These are phyloP conservation scores for Torulaspora quercuum DNA, from an alignment of 805 yeast species.

Conservation along the genomic window DNA sequence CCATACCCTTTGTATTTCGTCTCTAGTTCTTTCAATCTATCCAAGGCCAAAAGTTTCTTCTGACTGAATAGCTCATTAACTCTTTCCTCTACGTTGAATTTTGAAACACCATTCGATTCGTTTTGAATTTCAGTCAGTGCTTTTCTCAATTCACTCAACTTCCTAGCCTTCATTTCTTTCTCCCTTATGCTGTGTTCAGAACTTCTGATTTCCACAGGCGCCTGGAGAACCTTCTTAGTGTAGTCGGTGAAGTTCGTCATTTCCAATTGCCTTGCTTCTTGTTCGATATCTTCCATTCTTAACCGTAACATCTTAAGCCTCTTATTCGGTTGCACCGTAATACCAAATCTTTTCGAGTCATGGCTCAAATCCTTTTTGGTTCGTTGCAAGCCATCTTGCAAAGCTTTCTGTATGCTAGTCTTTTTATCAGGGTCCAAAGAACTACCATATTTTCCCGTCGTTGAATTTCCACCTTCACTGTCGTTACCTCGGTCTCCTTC, in stretches of 20 bases:
- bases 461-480: conserved; percentile 2
- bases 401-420: conserved; percentile 28
- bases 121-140: conserved; percentile 60
- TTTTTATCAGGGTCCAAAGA: conserved; percentile 31
- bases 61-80: conserved; percentile 55
- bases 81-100: conserved; percentile 51
- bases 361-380: conserved; percentile 41
- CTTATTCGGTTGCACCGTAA: conserved; percentile 66
- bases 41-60: conserved; percentile 64
- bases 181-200: conserved; percentile 40
- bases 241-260: conserved; percentile 71
- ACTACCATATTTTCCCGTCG: conserved; percentile 11
- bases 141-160: conserved; percentile 52
- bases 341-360: conserved; percentile 40
- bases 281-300: conserved; percentile 79
- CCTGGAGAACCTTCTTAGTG: conserved; percentile 22
- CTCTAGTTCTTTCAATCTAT: conserved; percentile 68
- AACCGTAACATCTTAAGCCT: conserved; percentile 71
- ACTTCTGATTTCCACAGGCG: conserved; percentile 16
- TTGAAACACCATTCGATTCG: conserved; percentile 74
- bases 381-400: conserved; percentile 37
- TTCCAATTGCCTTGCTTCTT: conserved; percentile 81
- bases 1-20: conserved; percentile 61
- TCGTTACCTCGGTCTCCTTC: conserved; percentile 12
- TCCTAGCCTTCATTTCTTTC: conserved; percentile 51